These are phyloP conservation scores for Fusarium sublunatum DNA, from an alignment of 2,329 filamentous ascomycete genomes.

Conservation along the genomic window DNA sequence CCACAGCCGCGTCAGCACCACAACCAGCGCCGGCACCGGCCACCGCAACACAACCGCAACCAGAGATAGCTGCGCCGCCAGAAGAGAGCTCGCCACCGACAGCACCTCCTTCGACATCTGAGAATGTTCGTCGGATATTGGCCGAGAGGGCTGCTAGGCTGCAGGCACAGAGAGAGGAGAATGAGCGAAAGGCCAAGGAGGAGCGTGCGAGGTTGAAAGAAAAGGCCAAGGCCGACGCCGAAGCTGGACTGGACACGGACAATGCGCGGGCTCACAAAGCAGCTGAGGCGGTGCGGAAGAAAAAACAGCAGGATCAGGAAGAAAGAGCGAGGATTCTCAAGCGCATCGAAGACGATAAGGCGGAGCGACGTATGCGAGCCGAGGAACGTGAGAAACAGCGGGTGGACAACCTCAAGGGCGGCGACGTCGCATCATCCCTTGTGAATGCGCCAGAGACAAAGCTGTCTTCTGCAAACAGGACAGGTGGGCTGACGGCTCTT, in stretches of 20 bases:
- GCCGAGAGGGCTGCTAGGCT: constrained; percentile 63
- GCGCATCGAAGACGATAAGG: constrained; percentile 81
- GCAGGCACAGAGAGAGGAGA: constrained; percentile 56
- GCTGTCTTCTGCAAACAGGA: constrained; percentile 45
- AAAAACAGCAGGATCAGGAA: constrained; percentile 72
- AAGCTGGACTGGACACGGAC: constrained; percentile 49
- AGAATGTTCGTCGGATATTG: constrained; percentile 55
- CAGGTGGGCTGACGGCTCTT: constrained; percentile 62
- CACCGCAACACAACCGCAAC: constrained; percentile 32
- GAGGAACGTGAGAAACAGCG: constrained; percentile 61
- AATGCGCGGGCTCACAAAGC: constrained; percentile 57
- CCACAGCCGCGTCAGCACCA: constrained; percentile 32
- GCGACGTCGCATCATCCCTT: constrained; percentile 47
- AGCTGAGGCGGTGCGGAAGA: constrained; percentile 68
- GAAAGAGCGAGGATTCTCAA: constrained; percentile 78
- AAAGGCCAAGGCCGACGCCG: constrained; percentile 58
- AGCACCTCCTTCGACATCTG: constrained; percentile 44
- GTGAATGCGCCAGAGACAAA: constrained; percentile 50
- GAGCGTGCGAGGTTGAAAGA: constrained; percentile 60
- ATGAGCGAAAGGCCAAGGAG: constrained; percentile 62
- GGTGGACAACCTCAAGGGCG: constrained; percentile 44
- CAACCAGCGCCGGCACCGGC: constrained; percentile 31
- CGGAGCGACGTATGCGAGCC: constrained; percentile 69
- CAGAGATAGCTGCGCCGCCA: constrained; percentile 31
- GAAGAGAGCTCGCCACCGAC: constrained; percentile 37